phyloP scores from a whole-genome alignment of 2,329 filamentous ascomycete species.

The Bipolaris gigantea region DNA sequence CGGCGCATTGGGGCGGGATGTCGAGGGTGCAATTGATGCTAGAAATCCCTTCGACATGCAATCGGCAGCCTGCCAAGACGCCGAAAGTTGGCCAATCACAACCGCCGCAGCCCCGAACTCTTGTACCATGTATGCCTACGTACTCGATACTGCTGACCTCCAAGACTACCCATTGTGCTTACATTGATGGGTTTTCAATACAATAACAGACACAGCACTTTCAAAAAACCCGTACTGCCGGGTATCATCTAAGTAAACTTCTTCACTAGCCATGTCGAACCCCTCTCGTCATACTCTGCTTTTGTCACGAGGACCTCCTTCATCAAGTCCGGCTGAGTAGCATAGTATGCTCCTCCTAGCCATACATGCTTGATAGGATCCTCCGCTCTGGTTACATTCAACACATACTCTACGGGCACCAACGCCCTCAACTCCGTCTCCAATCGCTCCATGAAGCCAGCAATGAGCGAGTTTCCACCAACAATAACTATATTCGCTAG shows the following conservation, averaged over 20 bases:
- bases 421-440: constrained; percentile 69
- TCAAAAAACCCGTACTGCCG: neutral
- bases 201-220: neutral
- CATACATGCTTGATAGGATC: constrained; percentile 83
- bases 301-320: constrained; percentile 75
- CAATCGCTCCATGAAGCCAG: constrained; percentile 79
- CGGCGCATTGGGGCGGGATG: constrained; percentile 41
- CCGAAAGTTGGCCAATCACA: constrained; percentile 29
- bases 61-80: constrained; percentile 15
- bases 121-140: neutral
- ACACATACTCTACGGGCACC: constrained; percentile 35
- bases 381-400: constrained; percentile 56
- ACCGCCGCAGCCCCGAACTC: constrained; percentile 16
- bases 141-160: too few species aligned
- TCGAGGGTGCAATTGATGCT: constrained; percentile 17
- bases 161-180: too few species aligned
- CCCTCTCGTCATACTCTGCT: constrained; percentile 87
- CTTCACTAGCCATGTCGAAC: constrained; percentile 69
- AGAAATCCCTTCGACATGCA: constrained; percentile 11
- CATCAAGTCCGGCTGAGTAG: constrained; percentile 66
- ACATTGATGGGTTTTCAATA: too few species aligned
- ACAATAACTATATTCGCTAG: constrained; percentile 87
- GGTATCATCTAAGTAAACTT: constrained; percentile 59
- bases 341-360: constrained; percentile 79
- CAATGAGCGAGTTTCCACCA: constrained; percentile 78